These are phyloP conservation scores for Penicillium lagena DNA, from an alignment of 495 filamentous ascomycete genomes.

Conservation along the genomic window DNA sequence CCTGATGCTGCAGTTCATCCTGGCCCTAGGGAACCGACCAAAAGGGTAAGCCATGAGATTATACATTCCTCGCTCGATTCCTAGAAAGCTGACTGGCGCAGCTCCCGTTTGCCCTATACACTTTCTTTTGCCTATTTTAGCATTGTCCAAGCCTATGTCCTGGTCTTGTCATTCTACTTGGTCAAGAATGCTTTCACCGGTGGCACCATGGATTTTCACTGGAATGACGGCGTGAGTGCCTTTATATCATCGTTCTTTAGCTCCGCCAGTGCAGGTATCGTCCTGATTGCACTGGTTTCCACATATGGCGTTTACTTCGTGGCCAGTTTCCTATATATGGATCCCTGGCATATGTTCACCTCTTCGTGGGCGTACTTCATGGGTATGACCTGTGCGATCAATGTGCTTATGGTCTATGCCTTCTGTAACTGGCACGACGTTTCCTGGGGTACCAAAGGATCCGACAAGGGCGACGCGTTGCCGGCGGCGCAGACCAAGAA, in stretches of 20 bases:
- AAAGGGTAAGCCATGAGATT: conserved; percentile 55
- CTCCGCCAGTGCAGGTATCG: conserved; percentile 65
- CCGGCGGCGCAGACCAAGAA: conserved; percentile 82
- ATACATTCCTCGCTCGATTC: neutral
- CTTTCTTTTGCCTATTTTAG: conserved; percentile 83
- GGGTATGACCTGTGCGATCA: conserved; percentile 94
- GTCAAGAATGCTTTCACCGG: conserved; percentile 72
- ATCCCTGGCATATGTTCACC: conserved; percentile 99
- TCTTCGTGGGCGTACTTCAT: conserved; percentile 90
- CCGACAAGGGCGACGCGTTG: conserved; percentile 89
- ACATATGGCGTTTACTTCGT: conserved; percentile 96
- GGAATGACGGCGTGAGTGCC: conserved; percentile 37
- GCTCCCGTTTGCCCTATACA: conserved; percentile 64
- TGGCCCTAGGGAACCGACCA: conserved; percentile 90
- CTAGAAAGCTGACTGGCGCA: conserved; percentile 27
- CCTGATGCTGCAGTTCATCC: conserved; percentile 87
- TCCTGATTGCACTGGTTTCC: conserved; percentile 83
- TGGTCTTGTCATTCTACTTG: conserved; percentile 81
- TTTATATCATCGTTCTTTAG: conserved; percentile 73
- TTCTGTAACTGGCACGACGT: conserved; percentile 99
- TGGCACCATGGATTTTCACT: conserved; percentile 46
- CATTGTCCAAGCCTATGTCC: conserved; percentile 80
- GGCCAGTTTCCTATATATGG: conserved; percentile 91
- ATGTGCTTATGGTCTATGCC: conserved; percentile 94
- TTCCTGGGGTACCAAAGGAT: conserved; percentile 98